Evolutionary conservation across 139 green algal species (phyloP).

Genomic region (Picochlorum sp.): DNA sequence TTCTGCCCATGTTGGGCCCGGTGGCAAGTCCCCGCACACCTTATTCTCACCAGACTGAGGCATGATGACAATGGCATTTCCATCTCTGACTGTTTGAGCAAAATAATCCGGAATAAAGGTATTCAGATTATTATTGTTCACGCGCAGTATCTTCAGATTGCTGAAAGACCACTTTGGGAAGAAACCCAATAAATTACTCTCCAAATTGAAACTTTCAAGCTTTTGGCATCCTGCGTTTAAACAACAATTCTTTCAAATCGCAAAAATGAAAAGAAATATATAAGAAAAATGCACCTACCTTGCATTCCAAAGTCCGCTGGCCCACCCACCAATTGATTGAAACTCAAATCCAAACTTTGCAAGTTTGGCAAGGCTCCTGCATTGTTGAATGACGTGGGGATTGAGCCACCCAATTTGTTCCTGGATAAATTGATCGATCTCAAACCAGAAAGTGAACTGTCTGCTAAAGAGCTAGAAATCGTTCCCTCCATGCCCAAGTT

Average conservation of each 20-base stretch:
- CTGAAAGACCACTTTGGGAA: conserved; percentile 14
- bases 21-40: conserved; percentile 17
- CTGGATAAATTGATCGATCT: conserved; percentile 2
- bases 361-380: conserved; percentile 4
- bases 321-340: neutral
- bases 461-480: neutral
- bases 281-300: neutral
- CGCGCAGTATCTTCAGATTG: neutral
- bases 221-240: neutral
- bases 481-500: conserved; percentile 3
- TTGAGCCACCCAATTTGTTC: neutral
- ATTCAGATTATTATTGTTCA: conserved; percentile 1
- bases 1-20: neutral
- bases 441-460: conserved; percentile 1
- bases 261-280: neutral
- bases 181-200: neutral
- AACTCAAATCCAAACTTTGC: conserved; percentile 5
- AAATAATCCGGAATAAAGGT: neutral
- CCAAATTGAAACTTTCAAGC: neutral
- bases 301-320: neutral
- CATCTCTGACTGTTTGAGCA: neutral
- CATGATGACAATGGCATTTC: conserved; percentile 7
- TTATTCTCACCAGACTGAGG: conserved; percentile 6
- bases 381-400: conserved; percentile 6
- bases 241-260: neutral